Evolutionary conservation across 2,329 filamentous ascomycete genomes (phyloP).

Genomic region (Fusarium anthophilum): DNA sequence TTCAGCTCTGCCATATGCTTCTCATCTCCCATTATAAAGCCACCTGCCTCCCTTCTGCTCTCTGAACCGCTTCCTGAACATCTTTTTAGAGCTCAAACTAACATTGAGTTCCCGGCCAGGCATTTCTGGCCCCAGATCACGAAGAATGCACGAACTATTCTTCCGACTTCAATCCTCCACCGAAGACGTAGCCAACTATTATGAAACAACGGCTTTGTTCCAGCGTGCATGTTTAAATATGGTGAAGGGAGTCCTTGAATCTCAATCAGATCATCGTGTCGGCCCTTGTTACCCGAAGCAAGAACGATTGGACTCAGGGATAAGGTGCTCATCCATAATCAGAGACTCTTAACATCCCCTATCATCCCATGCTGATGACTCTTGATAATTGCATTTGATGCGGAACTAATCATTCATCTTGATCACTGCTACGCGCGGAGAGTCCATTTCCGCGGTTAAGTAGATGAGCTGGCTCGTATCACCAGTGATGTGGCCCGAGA

Average conservation of each 20-base stretch:
- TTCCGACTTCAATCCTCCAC: no score
- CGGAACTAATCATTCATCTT: neutral
- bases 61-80: rapidly evolving
- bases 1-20: neutral
- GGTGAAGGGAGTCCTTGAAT: rapidly evolving
- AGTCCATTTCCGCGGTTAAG: rapidly evolving
- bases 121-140: no score
- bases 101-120: rapidly evolving
- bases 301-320: rapidly evolving
- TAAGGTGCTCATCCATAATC: neutral
- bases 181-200: neutral
- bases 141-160: neutral
- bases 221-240: rapidly evolving
- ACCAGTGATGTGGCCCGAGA: no score
- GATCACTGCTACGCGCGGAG: rapidly evolving
- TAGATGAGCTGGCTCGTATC: no score
- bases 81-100: neutral
- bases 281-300: rapidly evolving
- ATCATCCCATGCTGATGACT: no score
- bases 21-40: neutral
- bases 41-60: neutral
- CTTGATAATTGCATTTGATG: neutral
- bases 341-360: neutral
- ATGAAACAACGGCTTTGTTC: neutral
- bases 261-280: rapidly evolving